Conservation (phyloP, 805 yeast genomes). For the Candida insectorum region DNA sequence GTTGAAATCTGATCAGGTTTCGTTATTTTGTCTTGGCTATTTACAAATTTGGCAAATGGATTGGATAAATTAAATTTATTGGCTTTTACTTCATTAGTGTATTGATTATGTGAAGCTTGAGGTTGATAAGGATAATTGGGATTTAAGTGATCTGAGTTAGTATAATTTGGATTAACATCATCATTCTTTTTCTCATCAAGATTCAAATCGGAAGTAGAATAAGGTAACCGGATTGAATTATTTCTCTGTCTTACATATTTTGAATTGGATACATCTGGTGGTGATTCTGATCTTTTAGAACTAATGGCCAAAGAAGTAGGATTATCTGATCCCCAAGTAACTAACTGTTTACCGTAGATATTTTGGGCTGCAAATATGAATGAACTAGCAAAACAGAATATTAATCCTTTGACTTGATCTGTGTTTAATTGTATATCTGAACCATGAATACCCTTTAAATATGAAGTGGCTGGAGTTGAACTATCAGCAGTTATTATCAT, state of each 20-base stretch:
- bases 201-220: constrained; percentile 30
- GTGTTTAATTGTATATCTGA: constrained; percentile 13
- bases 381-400: constrained; percentile 65
- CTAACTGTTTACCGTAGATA: constrained; percentile 78
- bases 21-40: constrained; percentile 13
- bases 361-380: constrained; percentile 81
- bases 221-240: constrained; percentile 25
- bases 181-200: constrained; percentile 22
- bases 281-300: constrained; percentile 2
- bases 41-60: constrained; percentile 18
- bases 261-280: constrained; percentile 1
- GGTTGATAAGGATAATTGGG: constrained; percentile 1
- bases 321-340: constrained; percentile 48
- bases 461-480: no score
- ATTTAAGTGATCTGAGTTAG: constrained; percentile 9
- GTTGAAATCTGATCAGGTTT: constrained; percentile 79
- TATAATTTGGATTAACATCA: neutral
- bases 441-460: constrained; percentile 1
- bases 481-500: constrained; percentile 41
- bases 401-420: constrained; percentile 54
- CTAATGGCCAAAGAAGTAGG: constrained; percentile 10
- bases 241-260: constrained; percentile 20
- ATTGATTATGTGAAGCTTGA: constrained; percentile 1
- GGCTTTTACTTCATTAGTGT: constrained; percentile 13
- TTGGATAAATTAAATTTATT: constrained; percentile 13